Evolutionary conservation across 768 basidiomycete genomes (phyloP).

Genomic region (Russula virescens): DNA sequence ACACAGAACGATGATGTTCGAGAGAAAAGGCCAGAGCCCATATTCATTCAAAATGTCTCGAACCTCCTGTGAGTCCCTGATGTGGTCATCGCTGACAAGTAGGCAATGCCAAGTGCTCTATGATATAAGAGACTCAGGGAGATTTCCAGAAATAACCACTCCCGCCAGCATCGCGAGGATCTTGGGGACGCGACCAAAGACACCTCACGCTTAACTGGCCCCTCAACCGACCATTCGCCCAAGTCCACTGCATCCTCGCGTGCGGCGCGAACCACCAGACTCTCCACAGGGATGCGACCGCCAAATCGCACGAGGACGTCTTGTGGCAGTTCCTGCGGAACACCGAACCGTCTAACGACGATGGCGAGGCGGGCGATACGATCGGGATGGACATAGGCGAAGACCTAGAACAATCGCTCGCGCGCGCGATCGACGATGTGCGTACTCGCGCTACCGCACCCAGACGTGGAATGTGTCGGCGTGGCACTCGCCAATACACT

Average conservation of each 20-base stretch:
- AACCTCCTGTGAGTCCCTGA: conserved; percentile 53
- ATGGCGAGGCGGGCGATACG: conserved; percentile 56
- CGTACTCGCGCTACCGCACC: conserved; percentile 48
- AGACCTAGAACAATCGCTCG: conserved; percentile 47
- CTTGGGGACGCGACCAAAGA: conserved; percentile 47
- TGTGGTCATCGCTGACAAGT: conserved; percentile 87
- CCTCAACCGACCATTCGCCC: conserved; percentile 48
- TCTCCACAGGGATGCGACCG: conserved; percentile 51
- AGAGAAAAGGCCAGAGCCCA: conserved; percentile 36
- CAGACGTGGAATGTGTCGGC: conserved; percentile 49
- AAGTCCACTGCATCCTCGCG: conserved; percentile 58
- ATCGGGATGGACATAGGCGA: conserved; percentile 64
- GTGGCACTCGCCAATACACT: conserved; percentile 40
- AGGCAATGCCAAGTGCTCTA: not conserved
- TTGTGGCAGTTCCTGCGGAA: conserved; percentile 72
- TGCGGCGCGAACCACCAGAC: conserved; percentile 87
- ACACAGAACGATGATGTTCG: conserved; percentile 92
- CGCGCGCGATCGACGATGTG: conserved; percentile 52
- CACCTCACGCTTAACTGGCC: conserved; percentile 74
- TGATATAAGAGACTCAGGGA: not conserved
- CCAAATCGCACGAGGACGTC: conserved; percentile 66
- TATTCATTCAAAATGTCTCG: conserved; percentile 69
- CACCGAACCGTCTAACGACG: conserved; percentile 54
- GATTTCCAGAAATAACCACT: conserved; percentile 63
- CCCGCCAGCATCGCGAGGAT: conserved; percentile 28